Evolutionary conservation across 2,329 filamentous ascomycete genomes (phyloP), one percentile per base, ranked within the genome.

Genomic region (Endoconidiophora laricicola): DNA sequence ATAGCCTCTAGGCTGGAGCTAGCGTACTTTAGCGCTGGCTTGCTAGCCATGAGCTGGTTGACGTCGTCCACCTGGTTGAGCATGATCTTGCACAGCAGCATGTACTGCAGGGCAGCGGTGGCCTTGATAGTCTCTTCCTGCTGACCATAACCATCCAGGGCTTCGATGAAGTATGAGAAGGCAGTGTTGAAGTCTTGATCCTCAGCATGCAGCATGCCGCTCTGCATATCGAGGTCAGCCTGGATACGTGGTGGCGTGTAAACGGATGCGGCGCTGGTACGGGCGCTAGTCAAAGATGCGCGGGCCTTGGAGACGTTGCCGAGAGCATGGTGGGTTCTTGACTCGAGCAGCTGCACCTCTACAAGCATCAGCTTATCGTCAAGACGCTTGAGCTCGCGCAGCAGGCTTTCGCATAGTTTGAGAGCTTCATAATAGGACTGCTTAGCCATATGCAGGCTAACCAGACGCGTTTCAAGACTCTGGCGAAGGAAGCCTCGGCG

Each of bases 61-160:
- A 98, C 90, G 65, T 98, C 93, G 70, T 96, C 88, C 57, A 80
- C 86, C 39, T 93, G 74, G 69, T 98, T 98, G 58, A 98, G 76
- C 93, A 98, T 98, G 66, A 98, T 91, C 73, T 98, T 98, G 79
- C 91, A 96, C 36, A 98, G 80, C 49, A 98, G 78, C 91, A 98
- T 98, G 73, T 98, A 98, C 71, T 98, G 91, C 57, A 98, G 73
- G 9, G 91, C 87, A 10, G 90, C 86, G n/a, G 90, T 93, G n/a
- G 93, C 91, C 67, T 88, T 87, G 56, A 74, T 70, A 38, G 80
- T 71, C 63, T 94, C 87, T 58, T 98, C 91, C 65, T 94, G 87
- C 44, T 82, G 81, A 68, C 91, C 86, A 67, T 96, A 98, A 54
- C 91, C 91, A 63, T 98, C 91, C 56, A 98, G 79, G 2, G 93